Percentiles rank a stretch among this genome's conserved stretches.
phyloP scores from a whole-genome alignment of 352 stramenopile species.

The Peronospora tabacina region DNA sequence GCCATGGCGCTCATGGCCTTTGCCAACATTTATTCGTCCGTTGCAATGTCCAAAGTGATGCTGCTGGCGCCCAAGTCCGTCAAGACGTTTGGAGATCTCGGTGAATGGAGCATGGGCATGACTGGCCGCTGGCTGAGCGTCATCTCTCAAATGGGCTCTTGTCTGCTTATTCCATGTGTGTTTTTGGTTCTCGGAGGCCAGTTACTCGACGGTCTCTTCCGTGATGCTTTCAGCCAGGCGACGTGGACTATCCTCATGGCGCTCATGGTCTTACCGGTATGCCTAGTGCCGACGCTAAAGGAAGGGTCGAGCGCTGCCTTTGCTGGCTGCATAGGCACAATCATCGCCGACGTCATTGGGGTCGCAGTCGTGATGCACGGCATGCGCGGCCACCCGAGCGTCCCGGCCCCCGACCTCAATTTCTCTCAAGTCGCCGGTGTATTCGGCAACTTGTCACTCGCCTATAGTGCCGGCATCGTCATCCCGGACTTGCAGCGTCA shows the following conservation, averaged over 20 bases:
- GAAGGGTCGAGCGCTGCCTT: constrained; percentile 42
- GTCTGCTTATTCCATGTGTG: constrained; percentile 27
- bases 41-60: constrained; percentile 46
- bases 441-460: constrained; percentile 52
- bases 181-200: constrained; percentile 21
- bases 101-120: constrained; percentile 45
- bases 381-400: constrained; percentile 38
- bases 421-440: constrained; percentile 39
- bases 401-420: constrained; percentile 31
- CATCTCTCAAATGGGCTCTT: constrained; percentile 46
- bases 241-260: constrained; percentile 60
- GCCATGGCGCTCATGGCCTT: constrained; percentile 53
- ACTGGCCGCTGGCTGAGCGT: constrained; percentile 39
- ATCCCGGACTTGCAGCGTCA: constrained; percentile 20
- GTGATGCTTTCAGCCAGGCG: constrained; percentile 30
- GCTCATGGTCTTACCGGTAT: constrained; percentile 37
- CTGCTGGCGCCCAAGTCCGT: constrained; percentile 40
- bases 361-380: constrained; percentile 38
- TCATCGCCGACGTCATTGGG: constrained; percentile 46
- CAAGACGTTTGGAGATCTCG: constrained; percentile 50
- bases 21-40: constrained; percentile 50
- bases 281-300: constrained; percentile 28
- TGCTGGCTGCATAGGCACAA: constrained; percentile 42
- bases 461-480: constrained; percentile 36
- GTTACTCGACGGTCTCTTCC: constrained; percentile 45